Percentiles rank a stretch among this genome's conserved stretches.
Conservation (phyloP, 202 grass and related monocot genomes). For the Setaria viridis region DNA sequence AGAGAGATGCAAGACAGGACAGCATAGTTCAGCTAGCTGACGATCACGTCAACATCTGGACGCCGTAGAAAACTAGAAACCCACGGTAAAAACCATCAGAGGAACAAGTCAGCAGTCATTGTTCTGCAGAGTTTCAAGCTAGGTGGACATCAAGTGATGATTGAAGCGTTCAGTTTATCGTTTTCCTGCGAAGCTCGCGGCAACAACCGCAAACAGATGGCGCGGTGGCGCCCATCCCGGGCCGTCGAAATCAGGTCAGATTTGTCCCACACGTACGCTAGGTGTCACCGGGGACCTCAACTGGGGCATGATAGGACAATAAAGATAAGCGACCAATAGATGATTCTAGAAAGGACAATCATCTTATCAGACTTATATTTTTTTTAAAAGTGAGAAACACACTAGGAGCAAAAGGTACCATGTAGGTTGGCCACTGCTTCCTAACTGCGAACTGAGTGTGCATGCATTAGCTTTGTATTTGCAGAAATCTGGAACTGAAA, state of each 20-base stretch:
- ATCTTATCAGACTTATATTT: not conserved
- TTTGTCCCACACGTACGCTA: constrained; percentile 30
- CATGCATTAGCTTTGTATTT: not conserved
- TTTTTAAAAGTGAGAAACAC: not conserved
- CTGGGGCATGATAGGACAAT: not conserved
- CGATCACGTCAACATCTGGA: not conserved
- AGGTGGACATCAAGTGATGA: not conserved
- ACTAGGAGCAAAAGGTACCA: not conserved
- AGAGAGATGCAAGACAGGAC: not conserved
- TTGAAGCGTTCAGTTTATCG: not conserved
- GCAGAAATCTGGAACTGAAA: not conserved
- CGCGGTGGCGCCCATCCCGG: not conserved
- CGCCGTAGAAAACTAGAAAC: not conserved
- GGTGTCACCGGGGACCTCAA: constrained; percentile 40
- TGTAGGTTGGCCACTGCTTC: not conserved
- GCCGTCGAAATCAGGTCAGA: constrained; percentile 18
- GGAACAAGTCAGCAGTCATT: not conserved
- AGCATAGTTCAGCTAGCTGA: not conserved
- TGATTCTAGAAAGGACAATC: constrained; percentile 31
- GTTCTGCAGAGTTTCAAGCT: not conserved
- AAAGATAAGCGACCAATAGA: constrained; percentile 24
- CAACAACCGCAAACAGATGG: constrained; percentile 30
- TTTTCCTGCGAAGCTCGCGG: not conserved
- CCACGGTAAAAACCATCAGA: not conserved
- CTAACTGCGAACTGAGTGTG: not conserved